phyloP scores from a whole-genome alignment of 345 rosid species.

The Rhizophora apiculata region DNA sequence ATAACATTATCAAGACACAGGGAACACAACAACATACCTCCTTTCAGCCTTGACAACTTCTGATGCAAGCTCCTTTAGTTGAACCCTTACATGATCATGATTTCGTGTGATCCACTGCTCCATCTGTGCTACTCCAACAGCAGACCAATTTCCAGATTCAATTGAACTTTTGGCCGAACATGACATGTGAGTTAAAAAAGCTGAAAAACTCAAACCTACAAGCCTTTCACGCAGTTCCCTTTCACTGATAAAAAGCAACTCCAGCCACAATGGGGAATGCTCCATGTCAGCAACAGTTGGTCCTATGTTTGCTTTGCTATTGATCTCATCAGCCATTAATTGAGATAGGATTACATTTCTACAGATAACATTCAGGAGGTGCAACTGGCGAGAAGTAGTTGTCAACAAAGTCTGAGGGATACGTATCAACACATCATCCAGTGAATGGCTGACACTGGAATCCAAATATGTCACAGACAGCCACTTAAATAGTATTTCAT shows the following conservation, averaged over 20 bases:
- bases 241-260: constrained; percentile 62
- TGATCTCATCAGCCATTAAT: constrained; percentile 52
- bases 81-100: constrained; percentile 28
- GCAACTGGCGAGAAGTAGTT: constrained; percentile 62
- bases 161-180: constrained; percentile 18
- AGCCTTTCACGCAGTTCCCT: constrained; percentile 80
- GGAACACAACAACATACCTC: constrained; percentile 33
- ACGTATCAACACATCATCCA: constrained; percentile 41
- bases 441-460: constrained; percentile 33
- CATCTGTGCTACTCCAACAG: constrained; percentile 70
- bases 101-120: constrained; percentile 60
- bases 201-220: constrained; percentile 54
- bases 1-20: neutral
- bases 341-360: constrained; percentile 61
- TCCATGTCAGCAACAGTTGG: constrained; percentile 25
- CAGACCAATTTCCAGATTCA: constrained; percentile 45
- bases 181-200: constrained; percentile 32
- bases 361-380: constrained; percentile 66
- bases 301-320: constrained; percentile 33
- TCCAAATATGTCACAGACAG: constrained; percentile 48
- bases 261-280: constrained; percentile 49
- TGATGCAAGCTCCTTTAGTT: constrained; percentile 41
- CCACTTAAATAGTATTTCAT: constrained; percentile 60
- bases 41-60: constrained; percentile 37
- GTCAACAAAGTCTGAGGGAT: constrained; percentile 40